These are phyloP conservation scores for Urtica urens DNA, from an alignment of 306 rosid species.

Conservation along the genomic window DNA sequence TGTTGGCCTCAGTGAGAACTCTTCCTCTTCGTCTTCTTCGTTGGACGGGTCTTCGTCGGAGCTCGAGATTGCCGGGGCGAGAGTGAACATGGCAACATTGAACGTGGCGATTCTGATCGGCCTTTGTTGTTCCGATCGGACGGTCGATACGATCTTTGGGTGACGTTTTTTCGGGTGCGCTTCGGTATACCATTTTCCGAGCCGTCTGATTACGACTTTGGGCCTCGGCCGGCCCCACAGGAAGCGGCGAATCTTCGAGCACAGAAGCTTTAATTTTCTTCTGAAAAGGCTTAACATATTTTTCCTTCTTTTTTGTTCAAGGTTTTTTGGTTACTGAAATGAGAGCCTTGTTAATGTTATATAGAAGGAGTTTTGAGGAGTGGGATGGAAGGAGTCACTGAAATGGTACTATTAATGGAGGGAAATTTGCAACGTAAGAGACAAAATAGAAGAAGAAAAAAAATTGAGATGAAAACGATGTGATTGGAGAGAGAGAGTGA, in stretches of 20 bases:
- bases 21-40: slow-evolving; percentile 14
- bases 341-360: too few relatives aligned
- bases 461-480: background rate
- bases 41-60: slow-evolving; percentile 22
- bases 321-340: too few relatives aligned
- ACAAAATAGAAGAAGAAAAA: too few relatives aligned
- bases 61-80: slow-evolving; percentile 73
- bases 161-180: slow-evolving; percentile 22
- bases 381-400: background rate
- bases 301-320: background rate
- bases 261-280: slow-evolving; percentile 39
- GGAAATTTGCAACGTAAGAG: background rate
- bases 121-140: slow-evolving; percentile 30
- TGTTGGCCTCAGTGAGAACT: slow-evolving; percentile 11
- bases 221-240: slow-evolving; percentile 55
- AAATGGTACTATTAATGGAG: background rate
- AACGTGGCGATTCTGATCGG: slow-evolving; percentile 62
- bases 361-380: background rate
- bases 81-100: slow-evolving; percentile 89
- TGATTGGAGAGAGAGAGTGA: slow-evolving; percentile 9
- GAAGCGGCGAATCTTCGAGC: slow-evolving; percentile 48
- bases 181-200: slow-evolving; percentile 42
- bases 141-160: slow-evolving; percentile 24
- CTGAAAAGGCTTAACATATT: slow-evolving; percentile 30
- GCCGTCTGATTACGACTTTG: slow-evolving; percentile 63